Base-by-base conservation (phyloP, 352 stramenopile genomes). In the Peronospora belbahrii region DNA sequence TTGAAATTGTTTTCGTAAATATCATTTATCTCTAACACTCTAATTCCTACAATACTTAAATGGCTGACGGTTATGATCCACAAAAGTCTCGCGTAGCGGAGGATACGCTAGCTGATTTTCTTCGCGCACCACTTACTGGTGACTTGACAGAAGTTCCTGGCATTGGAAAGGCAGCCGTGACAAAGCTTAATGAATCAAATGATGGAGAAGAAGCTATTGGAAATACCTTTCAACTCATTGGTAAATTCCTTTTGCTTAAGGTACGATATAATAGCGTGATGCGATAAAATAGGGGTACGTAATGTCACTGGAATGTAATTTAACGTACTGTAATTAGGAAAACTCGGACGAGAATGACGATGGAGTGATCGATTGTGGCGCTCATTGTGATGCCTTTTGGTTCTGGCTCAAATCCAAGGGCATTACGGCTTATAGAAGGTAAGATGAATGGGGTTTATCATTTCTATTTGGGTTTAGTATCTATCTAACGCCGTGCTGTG, bases 191-290 rank as follows among this genome's bases (percentile, higher is more conserved):
- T 0, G 70, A 73, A 0, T 65, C 71, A 0, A 64, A 69, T 15
- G 86, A 95, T 14, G 69, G 60, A 13, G 50, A 62, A 30, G 89
- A 98, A 23, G 65, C 74, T 33, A 74, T 98, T 38, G 92, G 83
- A 25, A 99, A 98, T 79, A 98, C 95, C n/a, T 98, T 96, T 74
- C 93, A 98, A 64, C 80, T 99, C 23, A 96, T 99, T 56, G 95
- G 93, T 65, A 97, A 98, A 59, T 89, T 91, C 50, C 62, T 91
- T 25, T 67, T 89, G 70, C 74, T 93, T 27, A 91, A 91, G 73
- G 75, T 88, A 40, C 34, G 70, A 28, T 1, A 19, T 6, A 22
- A 9, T 17, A 7, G 6, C 32, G 8, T 34, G 9, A 0, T 20
- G 28, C n/a, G 25, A 28, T 7, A 10, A 20, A 10, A 2, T 33